Conservation (phyloP, 75 land plant genomes). For the Cupressus sempervirens region DNA sequence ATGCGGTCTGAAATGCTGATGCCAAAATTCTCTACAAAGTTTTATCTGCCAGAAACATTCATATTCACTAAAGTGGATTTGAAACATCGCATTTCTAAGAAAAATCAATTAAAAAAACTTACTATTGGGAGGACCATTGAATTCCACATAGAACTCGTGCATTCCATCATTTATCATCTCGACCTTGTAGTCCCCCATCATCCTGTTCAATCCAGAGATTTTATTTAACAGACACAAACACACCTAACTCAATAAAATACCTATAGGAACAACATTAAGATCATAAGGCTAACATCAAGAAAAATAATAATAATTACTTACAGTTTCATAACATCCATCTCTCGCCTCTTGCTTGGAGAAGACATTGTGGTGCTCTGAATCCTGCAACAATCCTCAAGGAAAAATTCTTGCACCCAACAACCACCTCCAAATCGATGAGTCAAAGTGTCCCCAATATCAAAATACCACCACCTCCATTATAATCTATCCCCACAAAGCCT, state of each 20-base stretch:
- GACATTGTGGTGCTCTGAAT: conserved; percentile 16
- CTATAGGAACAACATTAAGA: conserved; percentile 6
- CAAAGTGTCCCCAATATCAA: background rate
- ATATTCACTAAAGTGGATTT: too few species aligned
- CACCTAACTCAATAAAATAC: background rate
- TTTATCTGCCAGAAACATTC: too few species aligned
- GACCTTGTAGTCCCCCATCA: conserved; percentile 58
- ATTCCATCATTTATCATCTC: conserved; percentile 42
- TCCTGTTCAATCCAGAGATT: conserved; percentile 17
- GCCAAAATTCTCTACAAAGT: too few species aligned
- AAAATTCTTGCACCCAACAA: background rate
- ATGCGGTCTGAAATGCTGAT: too few species aligned
- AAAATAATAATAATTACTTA: conserved; percentile 11
- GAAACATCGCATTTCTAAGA: too few species aligned
- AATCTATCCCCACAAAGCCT: background rate
- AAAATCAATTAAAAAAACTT: conserved; percentile 11
- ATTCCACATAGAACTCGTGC: conserved; percentile 40
- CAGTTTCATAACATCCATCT: conserved; percentile 41
- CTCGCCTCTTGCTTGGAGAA: conserved; percentile 37
- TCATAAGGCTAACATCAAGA: background rate
- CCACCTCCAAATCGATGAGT: background rate
- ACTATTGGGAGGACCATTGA: conserved; percentile 43
- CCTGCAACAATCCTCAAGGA: background rate
- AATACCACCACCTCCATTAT: background rate
- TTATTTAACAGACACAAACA: background rate